A percentile compares a stretch with the other conserved stretches of the same genome.
Evolutionary conservation across 1,139 yeast genomes (phyloP).

Genomic region (Yamadazyma conglobata): DNA sequence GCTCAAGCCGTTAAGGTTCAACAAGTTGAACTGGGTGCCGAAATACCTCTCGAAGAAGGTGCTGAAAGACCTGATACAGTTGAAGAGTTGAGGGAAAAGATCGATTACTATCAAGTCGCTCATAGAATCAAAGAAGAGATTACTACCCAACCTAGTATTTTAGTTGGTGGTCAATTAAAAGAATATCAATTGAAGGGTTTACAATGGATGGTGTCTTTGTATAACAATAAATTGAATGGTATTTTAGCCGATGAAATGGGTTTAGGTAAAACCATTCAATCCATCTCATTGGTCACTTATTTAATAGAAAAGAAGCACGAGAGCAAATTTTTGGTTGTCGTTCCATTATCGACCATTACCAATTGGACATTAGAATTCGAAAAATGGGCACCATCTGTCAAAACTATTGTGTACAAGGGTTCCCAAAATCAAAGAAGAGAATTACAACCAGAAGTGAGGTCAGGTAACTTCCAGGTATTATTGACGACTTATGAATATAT

Average conservation of each 20-base stretch:
- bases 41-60: conserved; percentile 17
- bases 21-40: conserved; percentile 48
- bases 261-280: conserved; percentile 93
- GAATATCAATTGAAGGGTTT: conserved; percentile 92
- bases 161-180: conserved; percentile 85
- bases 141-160: conserved; percentile 57
- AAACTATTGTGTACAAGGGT: conserved; percentile 71
- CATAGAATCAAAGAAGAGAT: conserved; percentile 69
- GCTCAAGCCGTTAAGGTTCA: conserved; percentile 77
- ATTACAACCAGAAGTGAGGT: conserved; percentile 57
- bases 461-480: conserved; percentile 70
- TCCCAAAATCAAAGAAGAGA: conserved; percentile 67
- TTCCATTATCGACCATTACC: conserved; percentile 78
- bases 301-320: conserved; percentile 70
- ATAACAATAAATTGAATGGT: conserved; percentile 90
- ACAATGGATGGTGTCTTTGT: conserved; percentile 97
- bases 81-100: conserved; percentile 55
- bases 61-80: conserved; percentile 11
- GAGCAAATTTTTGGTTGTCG: conserved; percentile 77
- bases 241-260: conserved; percentile 98
- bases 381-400: conserved; percentile 79
- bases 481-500: conserved; percentile 79
- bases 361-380: conserved; percentile 85
- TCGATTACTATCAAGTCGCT: conserved; percentile 78
- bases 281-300: conserved; percentile 83